Percentiles rank a stretch among this genome's conserved stretches.
Conservation (phyloP, 2,329 filamentous ascomycete species). For the Cephalotrichum gorgonifer region DNA sequence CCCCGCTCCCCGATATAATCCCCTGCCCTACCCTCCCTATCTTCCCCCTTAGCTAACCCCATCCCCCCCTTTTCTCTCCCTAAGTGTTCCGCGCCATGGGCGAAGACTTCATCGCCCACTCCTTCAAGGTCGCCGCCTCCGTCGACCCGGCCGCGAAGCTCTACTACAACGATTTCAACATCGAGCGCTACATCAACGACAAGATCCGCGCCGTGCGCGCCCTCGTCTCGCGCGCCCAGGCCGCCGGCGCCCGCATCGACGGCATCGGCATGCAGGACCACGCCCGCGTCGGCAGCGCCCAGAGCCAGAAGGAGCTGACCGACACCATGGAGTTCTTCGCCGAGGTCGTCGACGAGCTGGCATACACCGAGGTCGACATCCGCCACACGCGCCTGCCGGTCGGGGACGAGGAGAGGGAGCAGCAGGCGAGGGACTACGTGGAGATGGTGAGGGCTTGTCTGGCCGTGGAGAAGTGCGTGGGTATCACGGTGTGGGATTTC, state of each 20-base stretch:
- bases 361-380: slow-evolving; percentile 27
- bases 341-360: slow-evolving; percentile 33
- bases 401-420: slow-evolving; percentile 21
- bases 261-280: slow-evolving; percentile 47
- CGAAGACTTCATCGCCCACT: slow-evolving; percentile 38
- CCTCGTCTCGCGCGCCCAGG: slow-evolving; percentile 26
- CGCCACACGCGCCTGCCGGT: slow-evolving; percentile 33
- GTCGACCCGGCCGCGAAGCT: slow-evolving; percentile 40
- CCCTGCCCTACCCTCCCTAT: too few species aligned
- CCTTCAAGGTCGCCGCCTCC: slow-evolving; percentile 37
- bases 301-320: slow-evolving; percentile 29
- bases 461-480: slow-evolving; percentile 20
- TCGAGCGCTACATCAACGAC: slow-evolving; percentile 24
- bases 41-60: too few species aligned
- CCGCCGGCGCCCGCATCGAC: slow-evolving; percentile 38
- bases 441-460: slow-evolving; percentile 19
- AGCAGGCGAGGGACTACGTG: slow-evolving; percentile 35
- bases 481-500: slow-evolving; percentile 27
- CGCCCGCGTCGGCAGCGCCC: slow-evolving; percentile 34
- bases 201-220: slow-evolving; percentile 26
- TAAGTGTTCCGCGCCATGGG: slow-evolving; percentile 24
- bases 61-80: neutral
- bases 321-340: slow-evolving; percentile 34
- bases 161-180: slow-evolving; percentile 39
- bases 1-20: too few species aligned